Evolutionary conservation across 345 rosid species (phyloP).

Genomic region (Rhizophora mangle): DNA sequence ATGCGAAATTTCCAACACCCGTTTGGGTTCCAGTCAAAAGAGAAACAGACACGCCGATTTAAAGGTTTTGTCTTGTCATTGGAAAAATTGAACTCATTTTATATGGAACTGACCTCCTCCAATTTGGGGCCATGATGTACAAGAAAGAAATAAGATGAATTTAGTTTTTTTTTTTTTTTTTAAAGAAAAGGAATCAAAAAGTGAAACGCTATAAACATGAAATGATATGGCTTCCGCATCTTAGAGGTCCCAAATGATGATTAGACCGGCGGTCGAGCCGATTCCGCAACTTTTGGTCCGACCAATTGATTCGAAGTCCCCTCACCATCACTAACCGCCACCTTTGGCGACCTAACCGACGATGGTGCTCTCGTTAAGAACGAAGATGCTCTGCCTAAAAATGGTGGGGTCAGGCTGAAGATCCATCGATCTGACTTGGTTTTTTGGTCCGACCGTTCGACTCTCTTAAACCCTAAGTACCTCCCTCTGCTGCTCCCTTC

Average conservation of each 20-base stretch:
- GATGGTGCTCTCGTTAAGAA: constrained; percentile 27
- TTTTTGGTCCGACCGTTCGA: constrained; percentile 30
- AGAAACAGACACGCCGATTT: too few relatives aligned
- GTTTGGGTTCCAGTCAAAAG: too few relatives aligned
- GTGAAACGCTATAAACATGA: neutral
- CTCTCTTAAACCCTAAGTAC: constrained; percentile 12
- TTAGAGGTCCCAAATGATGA: neutral
- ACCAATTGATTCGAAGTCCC: constrained; percentile 27
- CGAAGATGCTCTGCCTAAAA: constrained; percentile 52
- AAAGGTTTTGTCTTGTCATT: too few relatives aligned
- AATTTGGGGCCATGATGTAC: too few relatives aligned
- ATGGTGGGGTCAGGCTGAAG: constrained; percentile 39
- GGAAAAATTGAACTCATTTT: too few relatives aligned
- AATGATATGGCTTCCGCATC: too few relatives aligned
- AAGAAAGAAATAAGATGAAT: too few relatives aligned
- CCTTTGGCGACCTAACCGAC: constrained; percentile 34
- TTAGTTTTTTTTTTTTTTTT: too few relatives aligned
- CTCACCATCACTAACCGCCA: constrained; percentile 36
- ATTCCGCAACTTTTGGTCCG: constrained; percentile 25
- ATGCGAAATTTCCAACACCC: too few relatives aligned
- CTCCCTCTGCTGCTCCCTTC: constrained; percentile 41
- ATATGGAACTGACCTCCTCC: too few relatives aligned
- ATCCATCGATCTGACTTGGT: constrained; percentile 55
- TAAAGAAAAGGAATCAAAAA: neutral
- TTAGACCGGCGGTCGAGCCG: constrained; percentile 55